Conservation (phyloP, 768 basidiomycete species). For the Tulasnella calospora region DNA sequence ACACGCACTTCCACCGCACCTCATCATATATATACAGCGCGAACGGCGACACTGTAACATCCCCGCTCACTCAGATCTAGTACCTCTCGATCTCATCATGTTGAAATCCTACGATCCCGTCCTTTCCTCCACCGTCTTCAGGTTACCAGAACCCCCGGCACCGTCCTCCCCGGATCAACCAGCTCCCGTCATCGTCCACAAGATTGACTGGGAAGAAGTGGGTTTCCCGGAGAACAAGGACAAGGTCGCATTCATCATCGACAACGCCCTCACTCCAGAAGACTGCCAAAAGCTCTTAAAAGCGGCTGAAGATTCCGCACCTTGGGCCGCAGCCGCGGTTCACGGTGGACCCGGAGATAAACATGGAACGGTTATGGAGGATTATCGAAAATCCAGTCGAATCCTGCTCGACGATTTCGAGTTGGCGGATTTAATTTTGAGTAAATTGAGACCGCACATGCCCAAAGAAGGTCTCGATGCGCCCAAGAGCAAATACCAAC, state of each 20-base stretch:
- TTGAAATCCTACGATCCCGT: neutral
- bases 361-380: neutral
- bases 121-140: neutral
- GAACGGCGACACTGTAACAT: too few relatives aligned
- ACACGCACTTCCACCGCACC: too few relatives aligned
- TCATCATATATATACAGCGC: too few relatives aligned
- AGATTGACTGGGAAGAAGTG: conserved; percentile 20
- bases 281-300: too few relatives aligned
- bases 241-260: too few relatives aligned
- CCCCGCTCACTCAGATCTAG: neutral
- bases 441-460: conserved; percentile 23
- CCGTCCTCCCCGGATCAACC: neutral
- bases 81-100: neutral
- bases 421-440: conserved; percentile 23
- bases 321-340: neutral
- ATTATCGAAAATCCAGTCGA: too few relatives aligned
- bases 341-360: neutral
- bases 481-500: too few relatives aligned
- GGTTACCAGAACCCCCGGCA: too few relatives aligned
- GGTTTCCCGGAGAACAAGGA: conserved; percentile 24
- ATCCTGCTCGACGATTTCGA: conserved; percentile 23
- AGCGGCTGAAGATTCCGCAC: too few relatives aligned
- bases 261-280: too few relatives aligned
- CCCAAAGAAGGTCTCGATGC: neutral
- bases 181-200: conserved; percentile 19